Percentiles rank a stretch among this genome's conserved stretches.
These are phyloP conservation scores for Hemileccinum rubropunctum DNA, from an alignment of 768 basidiomycete genomes.

Conservation along the genomic window DNA sequence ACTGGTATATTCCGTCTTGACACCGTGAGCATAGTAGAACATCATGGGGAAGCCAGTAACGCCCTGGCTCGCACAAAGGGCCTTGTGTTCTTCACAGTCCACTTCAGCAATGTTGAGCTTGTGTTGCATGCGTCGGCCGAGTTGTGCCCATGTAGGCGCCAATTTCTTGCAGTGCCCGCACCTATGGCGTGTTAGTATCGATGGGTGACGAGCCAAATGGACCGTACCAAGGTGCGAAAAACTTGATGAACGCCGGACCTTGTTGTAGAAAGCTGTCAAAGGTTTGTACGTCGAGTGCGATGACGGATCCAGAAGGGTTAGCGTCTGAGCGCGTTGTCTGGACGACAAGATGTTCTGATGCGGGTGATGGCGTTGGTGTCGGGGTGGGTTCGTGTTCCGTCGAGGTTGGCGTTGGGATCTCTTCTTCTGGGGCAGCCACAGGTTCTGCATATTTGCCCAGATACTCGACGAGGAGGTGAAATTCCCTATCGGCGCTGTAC, in stretches of 20 bases:
- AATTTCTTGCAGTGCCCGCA: slow-evolving; percentile 97
- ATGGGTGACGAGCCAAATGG: no score
- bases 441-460: slow-evolving; percentile 44
- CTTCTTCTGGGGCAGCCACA: not conserved
- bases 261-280: slow-evolving; percentile 40
- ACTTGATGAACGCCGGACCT: slow-evolving; percentile 67
- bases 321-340: slow-evolving; percentile 11
- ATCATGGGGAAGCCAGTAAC: slow-evolving; percentile 86
- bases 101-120: slow-evolving; percentile 81
- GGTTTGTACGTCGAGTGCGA: slow-evolving; percentile 26
- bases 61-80: slow-evolving; percentile 62
- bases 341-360: slow-evolving; percentile 11
- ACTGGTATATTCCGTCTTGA: slow-evolving; percentile 72
- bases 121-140: slow-evolving; percentile 68
- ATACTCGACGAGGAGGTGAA: slow-evolving; percentile 55
- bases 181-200: slow-evolving; percentile 34
- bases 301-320: slow-evolving; percentile 28
- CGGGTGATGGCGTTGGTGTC: not conserved
- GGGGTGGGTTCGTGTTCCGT: no score
- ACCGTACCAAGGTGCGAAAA: slow-evolving; percentile 84
- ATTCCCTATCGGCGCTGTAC: slow-evolving; percentile 53
- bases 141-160: slow-evolving; percentile 74
- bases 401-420: no score
- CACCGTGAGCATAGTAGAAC: slow-evolving; percentile 58
- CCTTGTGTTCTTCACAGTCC: slow-evolving; percentile 76